Base-by-base conservation (phyloP, 2,329 filamentous ascomycete species). In the Fusarium heterosporum region DNA sequence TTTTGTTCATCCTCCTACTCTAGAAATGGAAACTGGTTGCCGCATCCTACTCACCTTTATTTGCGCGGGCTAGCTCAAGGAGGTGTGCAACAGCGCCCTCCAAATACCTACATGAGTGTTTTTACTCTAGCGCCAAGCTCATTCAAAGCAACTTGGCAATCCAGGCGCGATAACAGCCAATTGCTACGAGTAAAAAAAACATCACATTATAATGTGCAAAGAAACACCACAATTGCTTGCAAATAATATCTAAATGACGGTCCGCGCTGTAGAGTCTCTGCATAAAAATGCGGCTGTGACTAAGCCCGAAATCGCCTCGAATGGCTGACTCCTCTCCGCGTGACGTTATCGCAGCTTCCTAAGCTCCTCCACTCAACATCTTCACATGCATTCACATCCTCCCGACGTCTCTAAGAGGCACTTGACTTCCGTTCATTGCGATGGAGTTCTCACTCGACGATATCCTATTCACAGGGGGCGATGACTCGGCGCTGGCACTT, bases 401-500 rank as follows among this genome's bases (percentile, higher is more conserved):
- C 12, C 10, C 14, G 13, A 30, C 43, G 45, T 46, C 42, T 19
- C 34, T 41, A 8, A 39, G 22, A 28, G 26, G 43, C 6, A 12
- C 5, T 10, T 16, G 32, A 19, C 30, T 6, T 38, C n/a, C 26
- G 2, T 11, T 48, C 49, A 50, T 28, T 40, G 14, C 13, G 16
- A 28, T 72, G 63, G 72, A 73, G 9, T 42, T 73, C 19, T 71
- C 69, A 2, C 57, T 73, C 6, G 67, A 74, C 36, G 70, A 74
- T 19, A 38, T 73, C 2, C 14, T 73, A 6, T 68, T 71, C 56
- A 68, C 72, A 1, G 60, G 48, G 10, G 51, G 40, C 14, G 50
- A 72, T 12, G 59, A 70, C 34, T 45, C 62, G n/a, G 49, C 45
- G 6, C 38, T 68, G 12, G 69, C 58, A 3, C 53, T 73, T 11